phyloP scores from a whole-genome alignment of 805 yeast genomes.

The Alloascoidea hylecoeti region DNA sequence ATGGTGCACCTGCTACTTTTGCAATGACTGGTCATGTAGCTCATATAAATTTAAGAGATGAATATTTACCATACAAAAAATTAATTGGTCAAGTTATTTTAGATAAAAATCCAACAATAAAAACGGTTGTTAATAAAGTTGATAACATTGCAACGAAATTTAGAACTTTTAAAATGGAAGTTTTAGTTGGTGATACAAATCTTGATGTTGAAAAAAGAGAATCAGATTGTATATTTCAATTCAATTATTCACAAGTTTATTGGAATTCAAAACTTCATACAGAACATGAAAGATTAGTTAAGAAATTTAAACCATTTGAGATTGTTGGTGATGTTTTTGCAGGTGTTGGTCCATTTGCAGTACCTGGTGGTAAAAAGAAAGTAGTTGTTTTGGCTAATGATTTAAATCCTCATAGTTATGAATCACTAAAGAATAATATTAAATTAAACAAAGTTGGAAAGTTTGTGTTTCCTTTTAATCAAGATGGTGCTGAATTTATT shows the following conservation, averaged over 20 bases:
- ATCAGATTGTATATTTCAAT: conserved; percentile 70
- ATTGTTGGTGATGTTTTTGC: conserved; percentile 94
- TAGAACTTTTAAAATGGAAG: conserved; percentile 88
- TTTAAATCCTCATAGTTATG: conserved; percentile 75
- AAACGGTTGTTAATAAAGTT: conserved; percentile 85
- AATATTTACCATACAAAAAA: conserved; percentile 67
- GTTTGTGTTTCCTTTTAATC: conserved; percentile 49
- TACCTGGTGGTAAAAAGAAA: conserved; percentile 84
- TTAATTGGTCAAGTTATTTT: conserved; percentile 83
- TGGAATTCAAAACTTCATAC: conserved; percentile 95
- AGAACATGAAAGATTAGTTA: conserved; percentile 77
- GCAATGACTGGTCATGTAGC: conserved; percentile 94
- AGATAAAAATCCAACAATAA: conserved; percentile 72
- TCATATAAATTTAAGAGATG: conserved; percentile 74
- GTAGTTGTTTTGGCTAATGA: conserved; percentile 85
- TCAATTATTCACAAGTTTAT: conserved; percentile 88
- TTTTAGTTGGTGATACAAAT: conserved; percentile 74
- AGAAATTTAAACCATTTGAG: conserved; percentile 42
- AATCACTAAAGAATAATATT: conserved; percentile 55
- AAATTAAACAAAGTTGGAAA: conserved; percentile 41
- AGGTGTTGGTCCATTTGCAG: conserved; percentile 97
- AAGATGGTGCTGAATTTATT: conserved; percentile 80
- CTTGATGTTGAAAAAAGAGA: conserved; percentile 78
- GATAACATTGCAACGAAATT: conserved; percentile 78
- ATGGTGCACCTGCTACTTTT: conserved; percentile 80